phyloP scores from a whole-genome alignment of 139 green algal genomes.

The Ettlia oleoabundans region DNA sequence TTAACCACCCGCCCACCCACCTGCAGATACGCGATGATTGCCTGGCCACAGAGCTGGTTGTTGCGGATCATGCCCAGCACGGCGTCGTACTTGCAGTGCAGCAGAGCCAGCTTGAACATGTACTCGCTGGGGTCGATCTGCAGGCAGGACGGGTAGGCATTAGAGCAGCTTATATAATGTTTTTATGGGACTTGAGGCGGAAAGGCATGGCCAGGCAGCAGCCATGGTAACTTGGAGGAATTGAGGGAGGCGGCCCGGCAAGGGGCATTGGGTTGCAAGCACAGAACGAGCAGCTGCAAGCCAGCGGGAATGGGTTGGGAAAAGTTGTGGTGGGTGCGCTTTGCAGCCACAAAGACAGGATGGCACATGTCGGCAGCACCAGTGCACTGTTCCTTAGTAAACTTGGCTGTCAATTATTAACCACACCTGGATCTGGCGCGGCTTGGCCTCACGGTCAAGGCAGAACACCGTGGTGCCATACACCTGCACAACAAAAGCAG shows the following conservation, averaged over 20 bases:
- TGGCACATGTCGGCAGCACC: no score
- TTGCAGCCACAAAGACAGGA: no score
- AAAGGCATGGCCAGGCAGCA: no score
- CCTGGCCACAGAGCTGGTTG: slow-evolving; percentile 89
- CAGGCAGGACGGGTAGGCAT: background rate
- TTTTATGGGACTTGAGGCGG: no score
- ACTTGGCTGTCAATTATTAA: no score
- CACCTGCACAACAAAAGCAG: no score
- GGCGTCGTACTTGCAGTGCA: slow-evolving; percentile 92
- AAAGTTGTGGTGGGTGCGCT: no score
- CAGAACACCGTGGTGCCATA: slow-evolving; percentile 81
- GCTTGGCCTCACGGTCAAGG: slow-evolving; percentile 97
- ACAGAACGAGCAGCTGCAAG: no score
- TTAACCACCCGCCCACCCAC: background rate
- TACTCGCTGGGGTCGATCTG: slow-evolving; percentile 96
- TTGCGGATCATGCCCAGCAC: slow-evolving; percentile 94
- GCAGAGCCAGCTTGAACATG: slow-evolving; percentile 98
- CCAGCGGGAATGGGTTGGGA: no score
- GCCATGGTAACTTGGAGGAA: no score
- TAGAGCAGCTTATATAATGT: background rate
- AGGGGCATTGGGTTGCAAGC: no score
- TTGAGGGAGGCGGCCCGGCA: no score
- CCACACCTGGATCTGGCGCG: slow-evolving; percentile 79
- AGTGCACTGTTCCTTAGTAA: background rate
- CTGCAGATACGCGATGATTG: slow-evolving; percentile 99